Evolutionary conservation across 192 early-diverging fungal species (phyloP).

Genomic region (Paraglomus brasilianum): DNA sequence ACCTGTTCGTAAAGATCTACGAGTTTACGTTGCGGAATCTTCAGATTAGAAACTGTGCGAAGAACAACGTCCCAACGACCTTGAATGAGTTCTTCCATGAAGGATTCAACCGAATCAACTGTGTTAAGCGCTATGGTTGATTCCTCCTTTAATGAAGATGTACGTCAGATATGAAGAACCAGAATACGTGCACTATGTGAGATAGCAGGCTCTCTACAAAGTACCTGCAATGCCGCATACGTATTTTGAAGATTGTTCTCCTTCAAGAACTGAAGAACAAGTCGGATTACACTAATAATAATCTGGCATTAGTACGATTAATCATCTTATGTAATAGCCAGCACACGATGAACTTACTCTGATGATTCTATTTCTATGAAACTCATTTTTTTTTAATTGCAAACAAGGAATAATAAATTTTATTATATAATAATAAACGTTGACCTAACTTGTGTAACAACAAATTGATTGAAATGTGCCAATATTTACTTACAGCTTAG

Average conservation of each 20-base stretch:
- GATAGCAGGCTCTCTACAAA: neutral
- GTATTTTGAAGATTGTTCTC: constrained; percentile 86
- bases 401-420: too few relatives aligned
- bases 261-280: constrained; percentile 91
- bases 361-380: constrained; percentile 59
- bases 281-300: constrained; percentile 70
- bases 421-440: too few relatives aligned
- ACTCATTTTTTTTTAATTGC: too few relatives aligned
- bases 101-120: constrained; percentile 75
- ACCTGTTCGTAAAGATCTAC: constrained; percentile 90
- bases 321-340: constrained; percentile 3
- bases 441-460: too few relatives aligned
- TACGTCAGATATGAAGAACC: neutral
- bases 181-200: neutral
- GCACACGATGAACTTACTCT: constrained; percentile 44
- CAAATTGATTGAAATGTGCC: too few relatives aligned
- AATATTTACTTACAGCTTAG: too few relatives aligned
- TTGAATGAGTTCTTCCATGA: constrained; percentile 69
- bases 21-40: constrained; percentile 66
- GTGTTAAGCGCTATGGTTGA: constrained; percentile 77
- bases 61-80: constrained; percentile 90
- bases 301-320: neutral
- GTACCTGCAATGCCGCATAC: constrained; percentile 70
- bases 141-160: constrained; percentile 61
- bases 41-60: constrained; percentile 63